A percentile compares a stretch with the other conserved stretches of the same genome.
Evolutionary conservation across 306 rosid species (phyloP).

Genomic region (Dryas drummondii): DNA sequence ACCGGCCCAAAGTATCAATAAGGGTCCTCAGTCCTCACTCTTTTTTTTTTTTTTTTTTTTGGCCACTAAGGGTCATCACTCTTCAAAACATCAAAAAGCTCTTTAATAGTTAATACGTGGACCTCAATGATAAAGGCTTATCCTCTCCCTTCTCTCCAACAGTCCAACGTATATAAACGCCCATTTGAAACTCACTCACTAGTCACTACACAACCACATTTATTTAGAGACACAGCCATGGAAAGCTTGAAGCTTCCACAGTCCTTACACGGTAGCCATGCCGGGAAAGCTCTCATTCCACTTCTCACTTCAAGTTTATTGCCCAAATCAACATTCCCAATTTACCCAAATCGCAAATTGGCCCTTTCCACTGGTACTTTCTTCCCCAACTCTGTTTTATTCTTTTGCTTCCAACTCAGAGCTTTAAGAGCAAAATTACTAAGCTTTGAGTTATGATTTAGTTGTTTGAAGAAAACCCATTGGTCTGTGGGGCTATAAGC

Average conservation of each 20-base stretch:
- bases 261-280: constrained; percentile 14
- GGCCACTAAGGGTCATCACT: too few relatives aligned
- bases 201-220: not conserved
- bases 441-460: not conserved
- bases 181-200: constrained; percentile 17
- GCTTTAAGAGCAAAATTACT: not conserved
- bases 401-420: not conserved
- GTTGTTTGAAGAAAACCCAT: not conserved
- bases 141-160: constrained; percentile 21
- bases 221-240: constrained; percentile 23
- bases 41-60: too few relatives aligned
- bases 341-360: constrained; percentile 19
- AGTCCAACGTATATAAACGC: constrained; percentile 34
- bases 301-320: constrained; percentile 24
- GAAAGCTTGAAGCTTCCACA: constrained; percentile 39
- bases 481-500: not conserved
- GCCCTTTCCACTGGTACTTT: constrained; percentile 32
- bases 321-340: constrained; percentile 17
- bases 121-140: constrained; percentile 23
- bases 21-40: too few relatives aligned
- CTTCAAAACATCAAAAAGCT: too few relatives aligned
- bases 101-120: constrained; percentile 10
- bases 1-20: too few relatives aligned
- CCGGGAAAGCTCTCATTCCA: constrained; percentile 26
- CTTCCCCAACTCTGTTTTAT: constrained; percentile 5